Base-by-base conservation (phyloP, 2,329 filamentous ascomycete genomes). In the Phialophora verrucosa region DNA sequence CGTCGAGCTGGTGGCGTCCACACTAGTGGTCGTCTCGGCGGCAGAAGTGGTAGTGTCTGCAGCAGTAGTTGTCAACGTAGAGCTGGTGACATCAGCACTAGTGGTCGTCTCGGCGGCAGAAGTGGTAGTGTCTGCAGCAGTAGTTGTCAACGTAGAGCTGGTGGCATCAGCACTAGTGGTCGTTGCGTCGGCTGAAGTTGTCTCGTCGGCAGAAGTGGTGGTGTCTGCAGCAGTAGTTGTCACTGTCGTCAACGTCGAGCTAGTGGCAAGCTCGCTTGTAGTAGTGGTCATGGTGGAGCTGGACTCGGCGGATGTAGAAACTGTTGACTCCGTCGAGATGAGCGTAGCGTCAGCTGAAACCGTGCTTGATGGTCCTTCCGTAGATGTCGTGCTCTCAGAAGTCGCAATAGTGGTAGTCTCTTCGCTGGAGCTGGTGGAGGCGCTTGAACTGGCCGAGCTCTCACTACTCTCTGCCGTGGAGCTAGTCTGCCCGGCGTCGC, bases 101-200 rank as follows among this genome's bases (percentile, higher is more conserved):
- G 51, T 35, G 10, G 27, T 35, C 7, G 61, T 47, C 17, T 44
- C 59, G 27, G 17, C 47, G 4, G 17, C 20, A 12, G 23, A 25
- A 25, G 23, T 25, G 23, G 59, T 54, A 20, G 47, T 55, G 0
- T 32, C 31, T 1, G 10, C 31, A 10, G 31, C 8, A 32, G 31
- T 32, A 31, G 58, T 50, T 14, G 59, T 50, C 31, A 32, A 17
- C 32, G 59, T 61, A 8, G 27, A 27, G 27, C 27, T 27, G 4
- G 38, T 4, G n/a, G 62, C 20, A 32, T 31, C 50, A 14, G 53
- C 11, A 14, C 29, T 64, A 17, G 35, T 54, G 31, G 47, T 25
- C 27, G 27, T 55, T 8, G 55, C 56, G 4, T 23, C 44, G n/a
- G 11, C 59, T 17, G 64, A 14, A 20, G 55, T 55, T 12, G 56